Base-by-base conservation (phyloP, 768 basidiomycete genomes). In the Dioszegia hungarica region DNA sequence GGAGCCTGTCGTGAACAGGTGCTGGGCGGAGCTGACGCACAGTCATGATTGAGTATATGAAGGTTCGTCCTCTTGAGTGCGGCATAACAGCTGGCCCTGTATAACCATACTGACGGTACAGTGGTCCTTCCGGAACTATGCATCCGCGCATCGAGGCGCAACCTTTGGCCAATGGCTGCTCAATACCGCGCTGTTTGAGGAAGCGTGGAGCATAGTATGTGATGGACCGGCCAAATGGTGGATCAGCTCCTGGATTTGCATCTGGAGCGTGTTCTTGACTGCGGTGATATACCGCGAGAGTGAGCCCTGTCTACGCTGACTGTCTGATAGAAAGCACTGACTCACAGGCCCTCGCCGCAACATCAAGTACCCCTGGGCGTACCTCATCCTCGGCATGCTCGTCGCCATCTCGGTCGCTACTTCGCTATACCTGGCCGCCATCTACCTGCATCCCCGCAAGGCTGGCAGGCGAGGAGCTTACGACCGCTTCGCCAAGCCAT, bases 301-400 rank as follows among this genome's bases (percentile, higher is more conserved):
- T 83, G 55, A 56, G 78, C 67, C 9, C 25, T 20, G 11, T 34
- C 44, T 15, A 19, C 25, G 14, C n/a, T 31, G 15, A 29, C 20
- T 45, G 34, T 4, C 17, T 17, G 8, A 2, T 20, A 20, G 40
- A 31, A 10, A 34, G 51, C 14, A 22, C 45, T 55, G 52, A 55
- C 17, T 34, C n/a, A 4, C 52, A 73, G 73, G 66, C 51, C 65
- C 81, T 0, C 67, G 75, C 36, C 70, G 76, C 20, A 66, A 74
- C 15, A 77, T 86, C 57, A 80, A 79, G 61, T 77, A 81, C 58
- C 46, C 82, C 0, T 85, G 83, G 83, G 84, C 82, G 1, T 87
- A 85, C 74, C 85, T 87, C 83, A 76, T 87, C 33, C 79, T 88
- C 9, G 86, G 85, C 5, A 85, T 87, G 72, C 63, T 87, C 20